Base-by-base conservation (phyloP, 73 alveolate species). In the Blepharisma stoltei region DNA sequence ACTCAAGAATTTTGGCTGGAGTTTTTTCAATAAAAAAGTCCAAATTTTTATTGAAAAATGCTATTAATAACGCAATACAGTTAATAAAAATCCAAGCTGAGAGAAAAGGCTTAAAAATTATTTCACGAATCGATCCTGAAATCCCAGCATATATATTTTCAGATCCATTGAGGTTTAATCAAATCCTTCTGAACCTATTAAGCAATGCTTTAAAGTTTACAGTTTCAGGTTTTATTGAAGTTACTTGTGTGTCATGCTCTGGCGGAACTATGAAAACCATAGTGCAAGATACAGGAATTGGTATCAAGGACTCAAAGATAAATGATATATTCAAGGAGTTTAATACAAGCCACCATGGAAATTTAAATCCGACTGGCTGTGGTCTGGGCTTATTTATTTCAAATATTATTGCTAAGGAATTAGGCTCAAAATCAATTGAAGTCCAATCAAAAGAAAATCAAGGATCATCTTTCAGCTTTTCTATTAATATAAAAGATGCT, bases 121-220 rank as follows among this genome's bases (percentile, higher is more conserved):
- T 48, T 7, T 37, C 7, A n/a, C 37, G 18, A 21, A 20, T 37
- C 43, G 77, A 55, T 20, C 25, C 37, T 6, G 41, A 32, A 9
- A 20, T 71, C 5, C 82, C 87, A 6, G 55, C 32, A n/a, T 11
- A 7, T 4, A 77, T 84, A 43, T 50, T 27, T 7, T 66, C 69
- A 18, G 92, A 84, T 52, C 44, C 38, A 43, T 48, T 55, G 11
- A 80, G 92, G 50, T 21, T 81, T 6, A 70, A 77, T 45, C 66
- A 84, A 71, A 66, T 84, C 0, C 52, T 84, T 32, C 47, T 84
- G 11, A 84, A 84, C 54, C 77, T 84, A 11, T 52, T 84, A 11
- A 23, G 78, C 25, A 84, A 84, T 38, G 71, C 92, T 0, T 14
- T 84, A 8, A 84, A 84, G 44, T 84, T 81, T 55, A 84, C 92